Base-by-base conservation (phyloP, 768 basidiomycete genomes). In the Termitomyces sp. region DNA sequence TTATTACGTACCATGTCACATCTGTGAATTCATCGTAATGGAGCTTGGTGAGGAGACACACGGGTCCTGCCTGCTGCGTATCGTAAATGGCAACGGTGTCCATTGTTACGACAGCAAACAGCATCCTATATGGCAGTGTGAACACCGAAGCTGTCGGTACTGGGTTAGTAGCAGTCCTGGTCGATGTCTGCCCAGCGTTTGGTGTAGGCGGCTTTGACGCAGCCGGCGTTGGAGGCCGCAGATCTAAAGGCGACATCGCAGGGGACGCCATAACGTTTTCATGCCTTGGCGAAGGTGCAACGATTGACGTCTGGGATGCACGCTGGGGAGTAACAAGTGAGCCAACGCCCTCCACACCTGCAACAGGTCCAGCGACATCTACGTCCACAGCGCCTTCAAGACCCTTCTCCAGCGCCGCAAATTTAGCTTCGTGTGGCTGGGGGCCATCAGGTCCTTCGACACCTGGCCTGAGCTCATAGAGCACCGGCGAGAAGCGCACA, bases 21-120 rank as follows among this genome's bases (percentile, higher is more conserved):
- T 99, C 97, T 7, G 97, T 98, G 67, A 98, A 98, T 65, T 96
- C 93, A 59, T 96, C 94, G 68, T 97, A 98, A 72, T 99, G 97
- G 59, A 98, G 73, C 65, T 95, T 96, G 28, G 89, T 92, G 61
- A 99, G 81, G 64, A 98, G 74, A 65, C 93, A 94, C 51, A 98
- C 80, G 0, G 97, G 97, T 3, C 88, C 84, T 1, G 91, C 82
- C 74, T 98, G 96, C 72, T 98, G 97, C 4, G 95, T 98, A 68
- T 99, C 97, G 67, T 99, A 94, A 52, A 99, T 87, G 27, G 90
- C 81, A 44, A 99, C 85, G 0, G 92, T 87, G 70, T 99, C 97
- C 85, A 94, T 97, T 21, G 96, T 97, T 48, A 94, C 89, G 16
- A 98, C 93, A 1, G 97, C 93, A 64, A 89, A 98, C 42, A 98